Evolutionary conservation across 352 stramenopile species (phyloP).

Genomic region (Blastocystis sp.): DNA sequence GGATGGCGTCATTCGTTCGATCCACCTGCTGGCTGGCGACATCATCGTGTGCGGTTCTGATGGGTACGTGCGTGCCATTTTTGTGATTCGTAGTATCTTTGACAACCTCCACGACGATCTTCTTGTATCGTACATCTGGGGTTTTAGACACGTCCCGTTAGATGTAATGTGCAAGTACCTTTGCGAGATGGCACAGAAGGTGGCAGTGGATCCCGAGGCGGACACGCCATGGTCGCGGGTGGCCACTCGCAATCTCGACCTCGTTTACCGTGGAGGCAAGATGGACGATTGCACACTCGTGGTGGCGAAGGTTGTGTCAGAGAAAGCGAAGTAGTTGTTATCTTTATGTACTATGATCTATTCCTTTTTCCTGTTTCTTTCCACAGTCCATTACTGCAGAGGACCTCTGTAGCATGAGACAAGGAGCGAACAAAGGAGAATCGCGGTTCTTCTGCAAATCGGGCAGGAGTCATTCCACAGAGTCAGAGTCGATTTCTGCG

Average conservation of each 20-base stretch:
- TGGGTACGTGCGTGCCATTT: background rate
- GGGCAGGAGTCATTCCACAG: too few relatives aligned
- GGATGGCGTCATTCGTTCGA: conserved; percentile 65
- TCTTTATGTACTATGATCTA: conserved; percentile 68
- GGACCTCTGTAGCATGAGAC: too few relatives aligned
- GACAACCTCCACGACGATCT: conserved; percentile 70
- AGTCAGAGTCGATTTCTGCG: background rate
- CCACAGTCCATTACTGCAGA: too few relatives aligned
- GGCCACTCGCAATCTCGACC: conserved; percentile 55
- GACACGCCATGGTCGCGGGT: conserved; percentile 69
- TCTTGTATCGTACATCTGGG: conserved; percentile 68
- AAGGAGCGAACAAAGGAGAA: too few relatives aligned
- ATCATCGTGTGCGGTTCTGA: conserved; percentile 60
- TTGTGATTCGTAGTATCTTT: conserved; percentile 9
- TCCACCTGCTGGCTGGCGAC: conserved; percentile 43
- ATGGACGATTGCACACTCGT: conserved; percentile 74
- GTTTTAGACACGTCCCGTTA: conserved; percentile 55
- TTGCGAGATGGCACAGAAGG: conserved; percentile 70
- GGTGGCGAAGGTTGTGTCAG: conserved; percentile 69
- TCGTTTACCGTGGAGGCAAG: conserved; percentile 73
- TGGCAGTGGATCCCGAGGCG: conserved; percentile 29
- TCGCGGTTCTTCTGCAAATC: background rate
- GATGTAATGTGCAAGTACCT: conserved; percentile 73
- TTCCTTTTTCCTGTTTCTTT: conserved; percentile 52
- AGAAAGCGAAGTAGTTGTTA: conserved; percentile 65